Conservation (phyloP, 208 protist species). For the Wallacemonas collosoma region DNA sequence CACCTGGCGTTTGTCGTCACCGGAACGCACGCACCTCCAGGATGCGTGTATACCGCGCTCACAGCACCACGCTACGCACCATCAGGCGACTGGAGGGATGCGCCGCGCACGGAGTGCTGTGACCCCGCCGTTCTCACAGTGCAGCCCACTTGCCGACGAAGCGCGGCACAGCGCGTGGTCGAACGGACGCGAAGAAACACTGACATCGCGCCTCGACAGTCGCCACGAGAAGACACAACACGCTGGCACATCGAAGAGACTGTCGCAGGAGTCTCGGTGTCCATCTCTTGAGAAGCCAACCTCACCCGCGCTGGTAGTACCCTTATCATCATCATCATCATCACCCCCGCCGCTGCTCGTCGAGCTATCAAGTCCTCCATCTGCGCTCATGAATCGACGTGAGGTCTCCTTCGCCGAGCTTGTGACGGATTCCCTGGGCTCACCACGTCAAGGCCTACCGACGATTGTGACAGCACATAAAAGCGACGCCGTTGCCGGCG, state of each 20-base stretch:
- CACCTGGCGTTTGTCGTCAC: neutral
- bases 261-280: no score
- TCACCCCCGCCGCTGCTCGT: neutral
- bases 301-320: no score
- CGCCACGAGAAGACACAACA: no score
- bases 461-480: neutral
- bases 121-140: neutral
- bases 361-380: neutral
- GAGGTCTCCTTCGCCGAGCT: constrained; percentile 12
- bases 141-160: constrained; percentile 9
- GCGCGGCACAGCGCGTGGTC: no score
- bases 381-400: neutral
- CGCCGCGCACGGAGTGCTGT: constrained; percentile 9
- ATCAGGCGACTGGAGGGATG: neutral
- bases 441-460: neutral
- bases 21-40: neutral
- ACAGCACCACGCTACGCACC: neutral
- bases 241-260: no score
- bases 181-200: no score
- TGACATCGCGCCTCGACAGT: no score
- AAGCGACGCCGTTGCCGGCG: neutral
- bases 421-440: neutral
- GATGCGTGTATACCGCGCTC: neutral
- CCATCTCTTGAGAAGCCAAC: no score
- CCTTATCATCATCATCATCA: no score